A percentile compares a stretch with the other conserved stretches of the same genome.
These are phyloP conservation scores for Oryza meridionalis DNA, from an alignment of 176 grass and related monocot genomes.

Conservation along the genomic window DNA sequence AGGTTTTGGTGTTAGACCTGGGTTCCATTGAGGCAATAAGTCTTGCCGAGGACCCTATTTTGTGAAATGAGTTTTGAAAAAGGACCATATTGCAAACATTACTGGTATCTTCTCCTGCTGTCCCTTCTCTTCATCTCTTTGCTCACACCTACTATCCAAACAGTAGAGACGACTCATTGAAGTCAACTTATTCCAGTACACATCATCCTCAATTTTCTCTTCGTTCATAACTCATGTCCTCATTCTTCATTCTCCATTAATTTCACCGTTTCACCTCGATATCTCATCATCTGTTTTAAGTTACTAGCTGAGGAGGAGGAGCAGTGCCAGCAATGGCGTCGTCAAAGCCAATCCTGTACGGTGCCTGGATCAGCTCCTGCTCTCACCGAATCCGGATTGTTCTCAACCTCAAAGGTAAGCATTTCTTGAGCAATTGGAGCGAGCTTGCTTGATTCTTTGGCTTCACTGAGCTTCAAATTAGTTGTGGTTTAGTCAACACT, in stretches of 20 bases:
- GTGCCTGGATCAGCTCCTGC: constrained; percentile 63
- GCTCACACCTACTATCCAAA: neutral
- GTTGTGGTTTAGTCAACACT: neutral
- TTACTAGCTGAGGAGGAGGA: constrained; percentile 1
- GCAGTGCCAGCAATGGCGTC: constrained; percentile 31
- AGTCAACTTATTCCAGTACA: neutral
- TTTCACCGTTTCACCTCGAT: neutral
- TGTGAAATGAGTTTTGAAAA: neutral
- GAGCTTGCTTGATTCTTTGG: constrained; percentile 4
- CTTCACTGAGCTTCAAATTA: constrained; percentile 4
- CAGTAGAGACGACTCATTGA: neutral
- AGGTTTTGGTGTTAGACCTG: neutral
- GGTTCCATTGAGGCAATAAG: neutral
- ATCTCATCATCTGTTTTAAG: neutral
- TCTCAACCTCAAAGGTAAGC: constrained; percentile 72
- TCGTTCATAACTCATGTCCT: neutral
- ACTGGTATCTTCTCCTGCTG: neutral
- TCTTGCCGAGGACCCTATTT: neutral
- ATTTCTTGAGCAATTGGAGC: neutral
- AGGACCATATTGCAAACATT: neutral
- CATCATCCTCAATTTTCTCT: neutral
- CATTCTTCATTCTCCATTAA: neutral
- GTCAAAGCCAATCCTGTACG: constrained; percentile 59
- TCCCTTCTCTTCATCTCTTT: neutral
- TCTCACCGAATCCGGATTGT: constrained; percentile 63